Evolutionary conservation across 306 rosid species (phyloP).

Genomic region (Nissolia schottii): DNA sequence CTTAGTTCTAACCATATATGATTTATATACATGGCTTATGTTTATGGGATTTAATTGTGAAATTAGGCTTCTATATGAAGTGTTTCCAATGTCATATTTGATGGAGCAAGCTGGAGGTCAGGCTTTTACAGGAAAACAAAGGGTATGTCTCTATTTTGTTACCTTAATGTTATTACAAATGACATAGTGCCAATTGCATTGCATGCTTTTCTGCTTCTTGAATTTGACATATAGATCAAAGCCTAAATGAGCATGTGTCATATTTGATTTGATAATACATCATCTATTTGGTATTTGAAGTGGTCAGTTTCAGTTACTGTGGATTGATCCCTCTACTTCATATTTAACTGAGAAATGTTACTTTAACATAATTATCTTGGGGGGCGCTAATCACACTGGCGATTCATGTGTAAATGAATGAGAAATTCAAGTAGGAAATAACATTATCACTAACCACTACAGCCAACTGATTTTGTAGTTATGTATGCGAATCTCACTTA

Average conservation of each 20-base stretch:
- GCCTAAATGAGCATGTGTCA: not conserved
- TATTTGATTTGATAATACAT: not conserved
- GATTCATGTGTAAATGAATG: too few species aligned
- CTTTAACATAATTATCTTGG: too few species aligned
- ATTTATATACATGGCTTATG: not conserved
- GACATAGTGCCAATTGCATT: not conserved
- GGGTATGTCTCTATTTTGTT: constrained; percentile 42
- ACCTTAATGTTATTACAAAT: not conserved
- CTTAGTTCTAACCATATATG: not conserved
- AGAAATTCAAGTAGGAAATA: too few species aligned
- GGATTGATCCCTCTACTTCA: not conserved
- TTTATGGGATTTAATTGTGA: not conserved
- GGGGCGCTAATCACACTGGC: too few species aligned
- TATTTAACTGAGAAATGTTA: too few species aligned
- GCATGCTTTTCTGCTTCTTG: constrained; percentile 3
- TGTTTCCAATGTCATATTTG: constrained; percentile 92
- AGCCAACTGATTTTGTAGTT: too few species aligned
- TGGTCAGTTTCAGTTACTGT: not conserved
- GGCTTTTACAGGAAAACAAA: constrained; percentile 81
- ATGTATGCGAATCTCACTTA: too few species aligned
- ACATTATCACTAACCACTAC: too few species aligned
- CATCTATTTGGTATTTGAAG: not conserved
- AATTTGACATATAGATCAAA: not conserved
- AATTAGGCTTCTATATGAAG: constrained; percentile 80
- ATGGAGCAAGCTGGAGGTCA: constrained; percentile 97